These are phyloP conservation scores for Aspergillus quadricinctus DNA, from an alignment of 2,329 filamentous ascomycete species.

Conservation along the genomic window DNA sequence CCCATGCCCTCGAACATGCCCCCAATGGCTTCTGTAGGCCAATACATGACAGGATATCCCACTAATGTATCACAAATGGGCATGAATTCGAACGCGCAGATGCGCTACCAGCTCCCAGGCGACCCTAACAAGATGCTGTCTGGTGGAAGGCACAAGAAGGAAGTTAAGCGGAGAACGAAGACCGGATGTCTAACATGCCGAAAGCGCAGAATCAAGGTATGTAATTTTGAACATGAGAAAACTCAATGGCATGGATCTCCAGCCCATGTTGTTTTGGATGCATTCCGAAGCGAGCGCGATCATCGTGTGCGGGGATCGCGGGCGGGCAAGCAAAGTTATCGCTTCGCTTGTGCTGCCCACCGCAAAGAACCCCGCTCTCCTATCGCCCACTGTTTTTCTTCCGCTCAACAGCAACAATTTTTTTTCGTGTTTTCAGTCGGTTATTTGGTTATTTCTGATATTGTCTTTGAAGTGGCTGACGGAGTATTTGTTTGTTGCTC, in stretches of 20 bases:
- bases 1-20: slow-evolving; percentile 45
- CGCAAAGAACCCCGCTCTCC: slow-evolving; percentile 18
- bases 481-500: slow-evolving; percentile 1
- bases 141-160: slow-evolving; percentile 62
- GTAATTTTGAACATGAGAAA: slow-evolving; percentile 21
- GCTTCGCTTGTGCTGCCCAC: slow-evolving; percentile 21
- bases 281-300: background rate
- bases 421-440: slow-evolving; percentile 7
- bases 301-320: slow-evolving; percentile 4
- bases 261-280: background rate
- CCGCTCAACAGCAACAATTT: slow-evolving; percentile 15
- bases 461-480: slow-evolving; percentile 11
- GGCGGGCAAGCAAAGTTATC: slow-evolving; percentile 11
- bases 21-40: slow-evolving; percentile 50
- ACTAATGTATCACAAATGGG: slow-evolving; percentile 28
- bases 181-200: slow-evolving; percentile 65
- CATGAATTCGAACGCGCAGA: slow-evolving; percentile 42
- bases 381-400: slow-evolving; percentile 20
- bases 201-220: slow-evolving; percentile 69
- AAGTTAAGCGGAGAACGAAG: slow-evolving; percentile 72
- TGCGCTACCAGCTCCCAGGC: slow-evolving; percentile 50
- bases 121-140: slow-evolving; percentile 54
- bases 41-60: slow-evolving; percentile 48
- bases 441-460: slow-evolving; percentile 12
- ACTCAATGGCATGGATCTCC: background rate